Conservation (phyloP, 352 stramenopile genomes). For the Aphanomyces euteiches region DNA sequence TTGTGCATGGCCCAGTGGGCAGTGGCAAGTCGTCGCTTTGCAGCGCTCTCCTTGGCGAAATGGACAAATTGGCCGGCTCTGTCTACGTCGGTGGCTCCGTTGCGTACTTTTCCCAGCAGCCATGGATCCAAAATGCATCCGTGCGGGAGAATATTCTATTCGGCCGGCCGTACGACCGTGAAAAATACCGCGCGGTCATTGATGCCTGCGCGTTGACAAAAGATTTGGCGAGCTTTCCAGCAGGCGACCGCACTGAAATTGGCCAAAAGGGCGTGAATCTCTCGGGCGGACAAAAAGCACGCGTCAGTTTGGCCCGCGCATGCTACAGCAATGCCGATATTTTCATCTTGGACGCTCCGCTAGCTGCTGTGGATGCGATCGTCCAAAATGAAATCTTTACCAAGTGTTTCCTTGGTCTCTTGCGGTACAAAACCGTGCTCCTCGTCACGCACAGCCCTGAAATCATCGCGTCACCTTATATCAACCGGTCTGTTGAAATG, state of each 20-base stretch:
- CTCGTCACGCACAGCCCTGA: conserved; percentile 74
- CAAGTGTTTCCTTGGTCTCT: conserved; percentile 54
- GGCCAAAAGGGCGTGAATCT: conserved; percentile 47
- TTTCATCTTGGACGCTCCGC: conserved; percentile 23
- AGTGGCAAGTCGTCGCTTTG: conserved; percentile 53
- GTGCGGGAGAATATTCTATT: conserved; percentile 84
- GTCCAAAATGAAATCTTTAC: conserved; percentile 87
- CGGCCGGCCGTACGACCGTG: conserved; percentile 50
- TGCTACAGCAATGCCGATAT: conserved; percentile 28
- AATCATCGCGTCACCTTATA: conserved; percentile 34
- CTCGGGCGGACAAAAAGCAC: conserved; percentile 45
- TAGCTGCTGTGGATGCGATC: conserved; percentile 85
- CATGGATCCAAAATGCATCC: conserved; percentile 89
- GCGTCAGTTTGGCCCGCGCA: conserved; percentile 27
- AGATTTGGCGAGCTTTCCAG: conserved; percentile 36
- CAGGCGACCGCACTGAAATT: conserved; percentile 58
- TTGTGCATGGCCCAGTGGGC: conserved; percentile 47
- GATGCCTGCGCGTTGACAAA: conserved; percentile 27
- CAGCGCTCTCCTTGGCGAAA: conserved; percentile 66
- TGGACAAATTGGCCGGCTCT: conserved; percentile 58
- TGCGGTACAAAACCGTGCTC: conserved; percentile 67
- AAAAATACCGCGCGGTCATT: conserved; percentile 42
- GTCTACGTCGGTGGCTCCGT: conserved; percentile 43
- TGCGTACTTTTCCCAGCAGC: conserved; percentile 66
- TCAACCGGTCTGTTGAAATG: conserved; percentile 29